phyloP scores from a whole-genome alignment of 306 rosid genomes.

The Cicer cuneatum region DNA sequence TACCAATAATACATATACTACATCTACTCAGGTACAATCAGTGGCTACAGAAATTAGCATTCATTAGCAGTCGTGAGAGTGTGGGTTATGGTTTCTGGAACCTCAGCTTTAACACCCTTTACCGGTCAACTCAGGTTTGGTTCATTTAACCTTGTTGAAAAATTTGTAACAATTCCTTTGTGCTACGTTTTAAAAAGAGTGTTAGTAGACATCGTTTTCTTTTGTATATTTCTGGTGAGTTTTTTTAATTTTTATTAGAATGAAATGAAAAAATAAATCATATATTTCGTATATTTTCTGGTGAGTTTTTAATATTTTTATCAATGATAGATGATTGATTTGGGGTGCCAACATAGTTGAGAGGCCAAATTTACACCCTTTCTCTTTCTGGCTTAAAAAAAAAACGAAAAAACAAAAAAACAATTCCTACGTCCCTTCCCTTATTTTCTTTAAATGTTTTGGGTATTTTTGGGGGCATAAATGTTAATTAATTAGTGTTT shows the following conservation, averaged over 20 bases:
- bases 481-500: conserved; percentile 9
- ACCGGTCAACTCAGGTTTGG: conserved; percentile 76
- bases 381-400: background rate
- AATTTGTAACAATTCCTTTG: background rate
- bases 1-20: conserved; percentile 38
- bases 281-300: background rate
- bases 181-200: background rate
- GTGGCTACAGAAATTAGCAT: conserved; percentile 67
- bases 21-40: conserved; percentile 62
- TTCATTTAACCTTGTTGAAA: conserved; percentile 30
- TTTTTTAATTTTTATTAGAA: background rate
- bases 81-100: conserved; percentile 74
- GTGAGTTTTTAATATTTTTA: background rate
- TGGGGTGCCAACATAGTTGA: too few species aligned
- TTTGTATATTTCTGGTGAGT: background rate
- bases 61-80: conserved; percentile 65
- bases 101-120: conserved; percentile 65
- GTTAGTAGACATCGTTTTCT: background rate
- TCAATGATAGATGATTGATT: background rate
- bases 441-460: background rate
- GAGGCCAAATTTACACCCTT: too few species aligned
- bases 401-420: background rate
- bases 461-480: conserved; percentile 3
- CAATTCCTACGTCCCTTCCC: conserved; percentile 4
- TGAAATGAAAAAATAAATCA: background rate